Percentiles rank a stretch among this genome's conserved stretches.
Evolutionary conservation across 2,329 filamentous ascomycete genomes (phyloP).

Genomic region (Cucurbitaria berberidis): DNA sequence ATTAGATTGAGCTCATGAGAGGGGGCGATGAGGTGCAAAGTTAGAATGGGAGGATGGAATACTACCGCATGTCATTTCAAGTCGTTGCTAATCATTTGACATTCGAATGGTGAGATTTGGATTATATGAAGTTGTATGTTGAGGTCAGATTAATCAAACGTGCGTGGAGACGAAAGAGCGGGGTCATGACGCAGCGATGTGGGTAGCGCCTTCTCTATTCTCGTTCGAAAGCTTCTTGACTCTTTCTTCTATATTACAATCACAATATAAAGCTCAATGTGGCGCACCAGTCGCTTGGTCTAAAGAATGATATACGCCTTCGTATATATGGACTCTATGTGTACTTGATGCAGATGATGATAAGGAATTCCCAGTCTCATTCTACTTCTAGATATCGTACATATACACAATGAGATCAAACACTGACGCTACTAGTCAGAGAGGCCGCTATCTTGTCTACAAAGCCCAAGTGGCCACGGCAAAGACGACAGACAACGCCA

Average conservation of each 20-base stretch:
- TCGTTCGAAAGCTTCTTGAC: background rate
- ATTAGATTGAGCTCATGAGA: background rate
- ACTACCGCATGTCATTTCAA: too few species aligned
- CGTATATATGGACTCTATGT: background rate
- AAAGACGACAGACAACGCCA: slow-evolving; percentile 35
- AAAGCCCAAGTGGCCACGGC: slow-evolving; percentile 32
- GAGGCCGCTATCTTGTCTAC: slow-evolving; percentile 11
- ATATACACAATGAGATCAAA: slow-evolving; percentile 4
- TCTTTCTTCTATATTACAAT: background rate
- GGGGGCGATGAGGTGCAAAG: background rate
- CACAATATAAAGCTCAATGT: slow-evolving; percentile 8
- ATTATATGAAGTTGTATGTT: too few species aligned
- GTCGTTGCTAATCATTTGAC: too few species aligned
- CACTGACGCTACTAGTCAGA: background rate
- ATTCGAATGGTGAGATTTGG: too few species aligned
- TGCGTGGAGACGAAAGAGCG: background rate
- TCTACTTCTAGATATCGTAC: background rate
- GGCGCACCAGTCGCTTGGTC: slow-evolving; percentile 5
- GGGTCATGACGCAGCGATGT: slow-evolving; percentile 10
- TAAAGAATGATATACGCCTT: slow-evolving; percentile 1
- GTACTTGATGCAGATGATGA: background rate
- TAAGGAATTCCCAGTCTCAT: slow-evolving; percentile 3
- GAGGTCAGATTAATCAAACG: background rate
- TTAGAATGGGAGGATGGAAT: background rate
- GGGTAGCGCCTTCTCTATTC: background rate